Conservation (phyloP, 1,139 yeast genomes). For the Torulaspora pretoriensis region DNA sequence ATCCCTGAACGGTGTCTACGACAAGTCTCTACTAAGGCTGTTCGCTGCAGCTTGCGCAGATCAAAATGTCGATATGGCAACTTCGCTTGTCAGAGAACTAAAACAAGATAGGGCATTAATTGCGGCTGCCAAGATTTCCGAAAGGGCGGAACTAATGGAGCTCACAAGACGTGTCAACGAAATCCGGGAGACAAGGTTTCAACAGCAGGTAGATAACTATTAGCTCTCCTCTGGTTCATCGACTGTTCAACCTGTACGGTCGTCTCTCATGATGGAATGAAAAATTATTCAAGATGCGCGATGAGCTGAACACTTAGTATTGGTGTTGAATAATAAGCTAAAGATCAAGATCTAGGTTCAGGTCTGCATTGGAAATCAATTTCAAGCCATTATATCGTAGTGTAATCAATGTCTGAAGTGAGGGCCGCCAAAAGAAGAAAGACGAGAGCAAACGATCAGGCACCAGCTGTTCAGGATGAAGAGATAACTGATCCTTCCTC, state of each 20-base stretch:
- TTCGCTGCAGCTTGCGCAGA: slow-evolving; percentile 77
- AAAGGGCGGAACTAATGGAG: slow-evolving; percentile 62
- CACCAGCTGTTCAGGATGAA: slow-evolving; percentile 27
- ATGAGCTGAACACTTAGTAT: slow-evolving; percentile 17
- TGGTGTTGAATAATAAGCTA: not conserved
- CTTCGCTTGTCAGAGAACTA: slow-evolving; percentile 64
- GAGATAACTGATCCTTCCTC: slow-evolving; percentile 38
- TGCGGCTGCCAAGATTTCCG: slow-evolving; percentile 82
- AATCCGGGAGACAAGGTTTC: slow-evolving; percentile 56
- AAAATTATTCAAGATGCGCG: slow-evolving; percentile 17
- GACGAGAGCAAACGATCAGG: slow-evolving; percentile 21
- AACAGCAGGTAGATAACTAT: slow-evolving; percentile 31
- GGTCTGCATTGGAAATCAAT: not conserved
- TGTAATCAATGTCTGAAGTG: slow-evolving; percentile 15
- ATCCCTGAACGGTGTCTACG: slow-evolving; percentile 53
- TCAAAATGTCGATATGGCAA: slow-evolving; percentile 60
- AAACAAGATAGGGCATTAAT: slow-evolving; percentile 72
- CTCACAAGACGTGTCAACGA: slow-evolving; percentile 66
- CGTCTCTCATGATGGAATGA: slow-evolving; percentile 17
- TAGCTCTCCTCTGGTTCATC: not conserved
- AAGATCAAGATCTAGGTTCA: not conserved
- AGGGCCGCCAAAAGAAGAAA: slow-evolving; percentile 27
- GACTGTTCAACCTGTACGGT: slow-evolving; percentile 7
- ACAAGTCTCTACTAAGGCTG: slow-evolving; percentile 68
- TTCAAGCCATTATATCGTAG: not conserved